Base-by-base conservation (phyloP, 2,329 filamentous ascomycete species). In the Aspergillus sp. region DNA sequence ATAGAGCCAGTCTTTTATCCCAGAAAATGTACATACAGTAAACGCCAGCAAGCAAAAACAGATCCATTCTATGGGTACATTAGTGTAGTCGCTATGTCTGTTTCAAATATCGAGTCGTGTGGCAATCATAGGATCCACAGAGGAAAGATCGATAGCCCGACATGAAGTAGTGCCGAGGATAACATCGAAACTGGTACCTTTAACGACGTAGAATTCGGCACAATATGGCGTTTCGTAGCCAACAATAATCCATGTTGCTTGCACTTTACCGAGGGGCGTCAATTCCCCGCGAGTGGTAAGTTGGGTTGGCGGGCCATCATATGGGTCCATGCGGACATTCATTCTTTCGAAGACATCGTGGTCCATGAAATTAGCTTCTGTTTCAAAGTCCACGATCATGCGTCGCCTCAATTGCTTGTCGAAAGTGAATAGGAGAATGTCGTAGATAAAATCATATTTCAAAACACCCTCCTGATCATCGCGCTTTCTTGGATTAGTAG, bases 361-460 rank as follows among this genome's bases (percentile, higher is more conserved):
- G 13, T 42, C 41, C 39, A 59, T 59, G 17, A 54, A 15, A 39
- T 54, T 49, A 19, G 44, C 27, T 2, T 59, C 50, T 1, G 57
- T 59, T 49, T 59, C 41, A 19, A 54, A 59, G 30, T 59, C 50
- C 8, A 59, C 19, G 1, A 54, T 1, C 49, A 59, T 47, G 3
- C 57, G 49, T 17, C 57, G 39, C 3, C 21, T 13, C 8, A 59
- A 39, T 17, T 17, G 19, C 41, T 49, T 49, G 13, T 23, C 17
- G 5, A n/a, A 19, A 7, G 23, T 54, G 7, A 7, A 17, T n/a
- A 59, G 3, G 15, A 30, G 6, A n/a, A 59, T 30, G 30, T 54
- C 50, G 19, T 59, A 59, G 30, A 59, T 54, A 5, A 19, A 49
- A 25, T 59, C 57, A 41, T 5, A 49, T 30, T 54, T 30, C 4